Evolutionary conservation across 495 filamentous ascomycete species (phyloP), one percentile per base, ranked within the genome.

Genomic region (Lasiosphaeria hispida): DNA sequence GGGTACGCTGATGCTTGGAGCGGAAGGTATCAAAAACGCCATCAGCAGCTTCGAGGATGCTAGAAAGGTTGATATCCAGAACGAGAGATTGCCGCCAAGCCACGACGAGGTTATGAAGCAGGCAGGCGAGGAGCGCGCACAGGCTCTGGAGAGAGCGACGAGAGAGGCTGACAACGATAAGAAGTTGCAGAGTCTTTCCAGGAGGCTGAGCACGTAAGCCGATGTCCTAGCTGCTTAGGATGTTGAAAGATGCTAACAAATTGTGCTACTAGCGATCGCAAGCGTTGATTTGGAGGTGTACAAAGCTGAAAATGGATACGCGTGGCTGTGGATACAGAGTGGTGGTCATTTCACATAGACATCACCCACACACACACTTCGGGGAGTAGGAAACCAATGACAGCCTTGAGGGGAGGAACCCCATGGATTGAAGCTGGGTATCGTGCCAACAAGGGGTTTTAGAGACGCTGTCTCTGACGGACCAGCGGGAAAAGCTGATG

Each of bases 21-120:
- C 94, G 1, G 94, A 97, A 72, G 94, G 94, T 35, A 98, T 98
- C 76, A 98, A 97, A 79, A 91, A 97, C 66, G 94, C 94, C n/a
- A 98, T 98, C 60, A 90, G 82, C 71, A 94, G 83, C 63, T 98
- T 98, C 61, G 94, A 98, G 71, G 94, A 98, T 71, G 94, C 94
- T n/a, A 81, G 92, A 48, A 96, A 96, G 78, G 95, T 98, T 30
- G 94, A 98, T 79, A 67, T 97, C 58, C 92, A 97, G 75, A 98
- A 98, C 69, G 94, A 98, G 77, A 84, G 88, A 55, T 74, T 97
- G 60, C 94, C 94, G 38, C 94, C 94, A 5, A 91, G 80, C 62
- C 90, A 96, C 57, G 94, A 97, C 54, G 94, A 98, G 69, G 91
- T 97, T 11, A 78, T 85, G 35, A 84, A 84, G 68, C 88, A 87